Evolutionary conservation across 2,329 filamentous ascomycete species (phyloP).

Genomic region (Arthrobotrys pseudoclavata): DNA sequence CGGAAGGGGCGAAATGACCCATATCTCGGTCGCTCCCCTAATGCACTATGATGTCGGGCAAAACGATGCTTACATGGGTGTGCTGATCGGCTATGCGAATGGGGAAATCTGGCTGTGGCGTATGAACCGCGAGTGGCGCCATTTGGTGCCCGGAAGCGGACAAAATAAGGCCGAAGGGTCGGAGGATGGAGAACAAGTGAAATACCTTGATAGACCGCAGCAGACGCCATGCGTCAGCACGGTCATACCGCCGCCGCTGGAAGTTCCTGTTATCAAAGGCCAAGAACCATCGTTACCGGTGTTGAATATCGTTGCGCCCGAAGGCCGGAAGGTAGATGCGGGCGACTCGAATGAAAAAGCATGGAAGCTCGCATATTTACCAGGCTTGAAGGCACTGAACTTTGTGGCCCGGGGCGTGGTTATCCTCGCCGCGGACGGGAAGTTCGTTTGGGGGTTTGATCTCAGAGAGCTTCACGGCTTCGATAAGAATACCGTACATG

Average conservation of each 20-base stretch:
- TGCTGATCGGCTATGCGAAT: constrained; percentile 61
- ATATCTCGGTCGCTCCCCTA: constrained; percentile 60
- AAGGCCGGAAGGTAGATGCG: constrained; percentile 14
- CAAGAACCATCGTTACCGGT: constrained; percentile 29
- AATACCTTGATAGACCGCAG: constrained; percentile 31
- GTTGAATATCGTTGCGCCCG: constrained; percentile 41
- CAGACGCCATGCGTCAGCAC: constrained; percentile 54
- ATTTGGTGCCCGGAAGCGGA: constrained; percentile 12
- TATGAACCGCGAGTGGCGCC: constrained; percentile 58
- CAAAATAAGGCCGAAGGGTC: not conserved
- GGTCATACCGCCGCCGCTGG: constrained; percentile 30
- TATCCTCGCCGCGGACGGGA: constrained; percentile 60
- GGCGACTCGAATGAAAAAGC: constrained; percentile 55
- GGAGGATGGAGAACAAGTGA: not conserved
- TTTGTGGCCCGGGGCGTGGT: constrained; percentile 61
- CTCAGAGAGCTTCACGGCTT: constrained; percentile 57
- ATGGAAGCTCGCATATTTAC: constrained; percentile 61
- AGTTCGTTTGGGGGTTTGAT: constrained; percentile 61
- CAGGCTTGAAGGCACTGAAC: constrained; percentile 60
- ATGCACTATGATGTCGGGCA: constrained; percentile 61
- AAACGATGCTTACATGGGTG: constrained; percentile 60
- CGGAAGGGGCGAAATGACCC: constrained; percentile 56
- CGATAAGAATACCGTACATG: constrained; percentile 54
- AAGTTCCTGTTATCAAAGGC: constrained; percentile 1
- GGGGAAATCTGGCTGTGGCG: constrained; percentile 63